phyloP scores from a whole-genome alignment of 306 rosid genomes.

The Gastrolobium villosum region DNA sequence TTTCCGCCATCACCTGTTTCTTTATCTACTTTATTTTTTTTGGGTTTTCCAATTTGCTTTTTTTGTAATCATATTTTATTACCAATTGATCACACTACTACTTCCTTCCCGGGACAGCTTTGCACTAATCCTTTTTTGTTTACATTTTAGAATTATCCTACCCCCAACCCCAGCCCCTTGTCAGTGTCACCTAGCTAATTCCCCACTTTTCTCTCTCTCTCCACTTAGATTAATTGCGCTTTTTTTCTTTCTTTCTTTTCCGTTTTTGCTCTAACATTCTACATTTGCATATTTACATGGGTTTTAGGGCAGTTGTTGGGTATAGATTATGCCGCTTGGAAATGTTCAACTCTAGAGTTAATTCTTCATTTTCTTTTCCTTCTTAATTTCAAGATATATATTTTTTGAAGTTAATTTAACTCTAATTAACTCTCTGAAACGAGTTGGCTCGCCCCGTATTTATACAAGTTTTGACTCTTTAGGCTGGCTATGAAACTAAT shows the following conservation, averaged over 20 bases:
- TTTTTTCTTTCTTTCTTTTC: constrained; percentile 5
- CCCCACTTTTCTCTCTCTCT: constrained; percentile 47
- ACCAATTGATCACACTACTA: constrained; percentile 47
- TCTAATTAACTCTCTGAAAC: too few species aligned
- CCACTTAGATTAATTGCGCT: constrained; percentile 49
- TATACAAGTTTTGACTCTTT: too few species aligned
- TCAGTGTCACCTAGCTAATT: constrained; percentile 54
- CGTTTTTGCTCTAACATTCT: constrained; percentile 52
- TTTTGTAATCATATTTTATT: constrained; percentile 54
- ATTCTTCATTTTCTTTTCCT: neutral
- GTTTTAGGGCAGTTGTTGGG: constrained; percentile 32
- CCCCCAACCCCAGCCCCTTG: constrained; percentile 24
- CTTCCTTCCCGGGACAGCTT: constrained; percentile 53
- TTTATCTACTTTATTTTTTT: constrained; percentile 21
- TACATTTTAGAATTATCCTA: constrained; percentile 55
- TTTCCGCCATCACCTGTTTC: constrained; percentile 50
- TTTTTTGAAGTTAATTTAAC: too few species aligned
- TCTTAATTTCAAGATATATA: too few species aligned
- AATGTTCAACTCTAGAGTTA: constrained; percentile 3
- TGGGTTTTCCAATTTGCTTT: constrained; percentile 17
- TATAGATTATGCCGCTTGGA: constrained; percentile 19
- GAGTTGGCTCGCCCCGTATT: too few species aligned
- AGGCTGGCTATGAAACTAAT: too few species aligned
- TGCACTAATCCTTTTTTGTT: constrained; percentile 59
- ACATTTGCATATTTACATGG: constrained; percentile 42